Evolutionary conservation across 2,329 filamentous ascomycete genomes (phyloP).

Genomic region (Cercospora zeae-maydis): DNA sequence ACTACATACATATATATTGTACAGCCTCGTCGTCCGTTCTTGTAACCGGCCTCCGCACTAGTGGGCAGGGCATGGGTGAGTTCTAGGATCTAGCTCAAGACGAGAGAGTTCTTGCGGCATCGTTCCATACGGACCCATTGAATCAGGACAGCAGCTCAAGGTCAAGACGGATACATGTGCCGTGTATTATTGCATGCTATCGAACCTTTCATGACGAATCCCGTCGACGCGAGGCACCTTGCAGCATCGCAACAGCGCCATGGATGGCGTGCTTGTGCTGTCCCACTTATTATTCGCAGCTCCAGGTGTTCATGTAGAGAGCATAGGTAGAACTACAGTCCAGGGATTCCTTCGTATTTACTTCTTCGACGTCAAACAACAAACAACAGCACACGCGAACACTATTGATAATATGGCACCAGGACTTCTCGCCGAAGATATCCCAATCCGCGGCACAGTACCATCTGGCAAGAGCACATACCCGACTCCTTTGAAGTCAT

Average conservation of each 20-base stretch:
- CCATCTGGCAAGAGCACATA: slow-evolving; percentile 9
- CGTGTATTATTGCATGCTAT: background rate
- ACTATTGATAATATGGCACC: slow-evolving; percentile 15
- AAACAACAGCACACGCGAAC: background rate
- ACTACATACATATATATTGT: too few relatives aligned
- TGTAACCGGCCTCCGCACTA: background rate
- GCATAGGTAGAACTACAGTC: background rate
- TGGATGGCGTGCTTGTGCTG: slow-evolving; percentile 1
- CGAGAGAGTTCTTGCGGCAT: background rate
- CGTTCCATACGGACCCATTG: background rate
- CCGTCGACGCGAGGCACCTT: background rate
- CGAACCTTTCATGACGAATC: background rate
- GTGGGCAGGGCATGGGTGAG: background rate
- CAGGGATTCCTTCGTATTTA: background rate
- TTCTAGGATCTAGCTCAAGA: background rate
- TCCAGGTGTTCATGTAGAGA: background rate
- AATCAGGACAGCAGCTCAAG: background rate
- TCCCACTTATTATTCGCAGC: background rate
- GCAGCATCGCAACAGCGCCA: background rate
- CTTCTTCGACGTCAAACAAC: background rate
- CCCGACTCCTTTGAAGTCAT: slow-evolving; percentile 46
- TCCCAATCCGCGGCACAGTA: background rate
- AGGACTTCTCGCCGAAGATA: slow-evolving; percentile 18
- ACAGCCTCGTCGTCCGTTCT: background rate
- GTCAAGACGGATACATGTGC: background rate